Base-by-base conservation (phyloP, 352 stramenopile species). In the Phytophthora quininea region DNA sequence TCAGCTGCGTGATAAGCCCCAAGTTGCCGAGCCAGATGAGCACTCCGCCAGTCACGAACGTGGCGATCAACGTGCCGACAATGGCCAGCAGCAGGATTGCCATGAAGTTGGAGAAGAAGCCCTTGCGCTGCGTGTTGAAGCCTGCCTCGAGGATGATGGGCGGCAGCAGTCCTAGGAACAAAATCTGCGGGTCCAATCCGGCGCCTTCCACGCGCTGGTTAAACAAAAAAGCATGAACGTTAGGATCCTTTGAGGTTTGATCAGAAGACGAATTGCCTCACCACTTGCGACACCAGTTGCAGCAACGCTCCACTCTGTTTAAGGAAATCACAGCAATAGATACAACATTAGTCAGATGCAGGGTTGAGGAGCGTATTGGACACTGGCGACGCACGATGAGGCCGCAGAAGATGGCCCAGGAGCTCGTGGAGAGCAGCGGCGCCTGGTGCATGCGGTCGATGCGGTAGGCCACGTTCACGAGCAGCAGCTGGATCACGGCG, bases 81-180 rank as follows among this genome's bases (percentile, higher is more conserved):
- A 88, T 75, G 8, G 77, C 77, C 15, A 88, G 54, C 15, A 82
- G 31, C 24, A 85, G 58, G 19, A 87, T 86, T 12, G 69, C 62
- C 35, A 57, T 73, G 32, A 86, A 82, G 49, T 84, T 85, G 69
- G 60, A 73, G 67, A 85, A 84, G 43, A 89, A 89, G 35, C 77
- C 82, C 46, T 82, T 89, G 55, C 76, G 76, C 67, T 89, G 79
- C 24, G 79, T 89, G 64, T 77, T 86, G 64, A 91, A 89, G 30
- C 82, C 82, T 1, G 79, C 79, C 55, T 91, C 82, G 0, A 89
- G 68, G 54, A 91, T 88, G 54, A 91, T 91, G 1, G 81, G 82
- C 14, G 82, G 82, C 31, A 91, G 50, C 6, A 91, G 65, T 0
- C 76, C 82, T 9, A 89, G 74, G 61, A 91, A 91, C 31, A 91